Evolutionary conservation across 306 rosid genomes (phyloP).

Genomic region (Sicyos baderoa): DNA sequence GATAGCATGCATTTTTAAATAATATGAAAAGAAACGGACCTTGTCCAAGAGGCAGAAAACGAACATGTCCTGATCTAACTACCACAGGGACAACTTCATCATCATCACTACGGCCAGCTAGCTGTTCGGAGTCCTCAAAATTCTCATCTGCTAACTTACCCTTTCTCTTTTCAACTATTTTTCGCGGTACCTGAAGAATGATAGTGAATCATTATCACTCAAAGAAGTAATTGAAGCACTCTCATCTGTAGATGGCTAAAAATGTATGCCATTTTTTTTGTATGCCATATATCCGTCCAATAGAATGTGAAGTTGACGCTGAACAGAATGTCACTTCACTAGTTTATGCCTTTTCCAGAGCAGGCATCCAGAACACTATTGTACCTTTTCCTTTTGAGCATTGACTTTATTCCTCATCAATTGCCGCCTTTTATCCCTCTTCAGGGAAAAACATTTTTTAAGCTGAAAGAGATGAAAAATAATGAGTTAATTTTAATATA

Average conservation of each 20-base stretch:
- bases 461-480: conserved; percentile 29
- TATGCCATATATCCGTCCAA: neutral
- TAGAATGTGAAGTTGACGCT: neutral
- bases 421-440: conserved; percentile 63
- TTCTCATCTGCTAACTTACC: conserved; percentile 30
- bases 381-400: conserved; percentile 52
- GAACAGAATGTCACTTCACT: neutral
- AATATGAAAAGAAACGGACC: conserved; percentile 32
- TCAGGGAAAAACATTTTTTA: conserved; percentile 63
- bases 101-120: conserved; percentile 34
- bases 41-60: conserved; percentile 53
- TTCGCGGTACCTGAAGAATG: conserved; percentile 39
- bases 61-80: conserved; percentile 87
- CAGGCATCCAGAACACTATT: conserved; percentile 17
- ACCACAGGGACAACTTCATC: conserved; percentile 61
- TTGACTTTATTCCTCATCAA: conserved; percentile 57
- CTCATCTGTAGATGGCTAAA: conserved; percentile 3
- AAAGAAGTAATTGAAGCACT: neutral
- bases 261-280: neutral
- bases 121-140: neutral
- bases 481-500: neutral
- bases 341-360: neutral
- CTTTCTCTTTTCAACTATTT: conserved; percentile 28
- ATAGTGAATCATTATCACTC: neutral
- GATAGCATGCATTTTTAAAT: neutral